Percentiles rank a stretch among this genome's conserved stretches.
Conservation (phyloP, 2,329 filamentous ascomycete species). For the Alternaria metachromatica region DNA sequence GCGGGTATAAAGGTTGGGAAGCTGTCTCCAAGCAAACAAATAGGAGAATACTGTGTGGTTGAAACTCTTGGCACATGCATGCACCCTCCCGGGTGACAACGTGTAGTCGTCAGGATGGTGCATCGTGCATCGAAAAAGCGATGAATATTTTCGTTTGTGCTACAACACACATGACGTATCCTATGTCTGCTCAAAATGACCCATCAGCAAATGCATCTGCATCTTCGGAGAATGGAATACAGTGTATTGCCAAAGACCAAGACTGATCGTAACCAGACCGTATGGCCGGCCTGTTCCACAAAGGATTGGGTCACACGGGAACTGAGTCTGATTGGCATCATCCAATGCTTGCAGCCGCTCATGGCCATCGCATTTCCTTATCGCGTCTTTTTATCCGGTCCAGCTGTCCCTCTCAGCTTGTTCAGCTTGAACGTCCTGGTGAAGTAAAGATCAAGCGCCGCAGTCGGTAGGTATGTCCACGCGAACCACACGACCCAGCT, state of each 20-base stretch:
- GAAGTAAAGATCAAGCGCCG: slow-evolving; percentile 54
- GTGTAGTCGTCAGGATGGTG: not conserved
- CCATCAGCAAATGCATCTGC: not conserved
- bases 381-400: slow-evolving; percentile 38
- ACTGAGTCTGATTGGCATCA: too few relatives aligned
- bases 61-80: not conserved
- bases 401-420: slow-evolving; percentile 51
- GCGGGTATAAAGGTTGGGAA: not conserved
- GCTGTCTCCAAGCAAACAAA: not conserved
- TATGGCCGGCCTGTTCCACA: too few relatives aligned
- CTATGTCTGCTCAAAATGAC: too few relatives aligned
- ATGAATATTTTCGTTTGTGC: too few relatives aligned
- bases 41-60: not conserved
- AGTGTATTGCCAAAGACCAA: not conserved
- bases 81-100: not conserved
- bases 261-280: not conserved
- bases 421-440: slow-evolving; percentile 60
- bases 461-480: slow-evolving; percentile 55
- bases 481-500: slow-evolving; percentile 58
- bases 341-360: not conserved
- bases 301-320: not conserved
- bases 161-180: too few relatives aligned
- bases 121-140: too few relatives aligned
- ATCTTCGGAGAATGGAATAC: not conserved
- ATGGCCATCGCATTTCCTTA: slow-evolving; percentile 2